Base-by-base conservation (phyloP, 2,329 filamentous ascomycete genomes). In the Didymella segeticola region DNA sequence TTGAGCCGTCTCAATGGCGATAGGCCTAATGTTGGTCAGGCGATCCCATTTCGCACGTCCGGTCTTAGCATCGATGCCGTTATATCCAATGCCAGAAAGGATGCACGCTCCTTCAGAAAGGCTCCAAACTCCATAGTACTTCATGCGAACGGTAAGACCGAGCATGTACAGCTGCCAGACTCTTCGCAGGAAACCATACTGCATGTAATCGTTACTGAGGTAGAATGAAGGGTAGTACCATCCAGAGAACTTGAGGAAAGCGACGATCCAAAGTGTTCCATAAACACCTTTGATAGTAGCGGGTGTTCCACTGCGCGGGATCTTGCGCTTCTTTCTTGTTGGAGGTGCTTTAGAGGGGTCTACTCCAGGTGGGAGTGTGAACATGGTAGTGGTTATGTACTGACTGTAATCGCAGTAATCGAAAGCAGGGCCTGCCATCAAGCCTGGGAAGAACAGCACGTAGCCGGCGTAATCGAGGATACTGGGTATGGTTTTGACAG, bases 121-220 rank as follows among this genome's bases (percentile, higher is more conserved):
- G 31, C 86, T 87, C 95, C 95, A 99, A 4, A 96, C 92, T 29
- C 92, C 95, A 68, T 99, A 99, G 78, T 97, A 99, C 78, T 99
- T 99, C 67, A 90, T 85, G 19, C 95, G 87, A 5, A 89, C 83
- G 1, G 90, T 89, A 37, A 98, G 82, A 47, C 88, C 90, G 43
- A 96, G 83, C 83, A 96, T 89, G 73, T 98, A 88, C 53, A 98
- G 79, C 57, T 89, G 82, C 80, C 88, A 92, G 33, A 97, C 78
- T 37, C 93, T 86, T 48, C 85, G 85, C 31, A 88, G 64, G 68
- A 98, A 86, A 31, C 83, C 82, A 68, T 89, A 88, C 5, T 82
- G 76, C 76, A 88, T 77, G 75, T 86, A 96, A 2, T 82, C 75
- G 46, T 89, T 83, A n/a, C 82, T 79, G 0, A 91, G 82, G 15